These are phyloP conservation scores for Alopecurus myosuroides DNA, from an alignment of 176 grass and related monocot genomes.

Conservation along the genomic window DNA sequence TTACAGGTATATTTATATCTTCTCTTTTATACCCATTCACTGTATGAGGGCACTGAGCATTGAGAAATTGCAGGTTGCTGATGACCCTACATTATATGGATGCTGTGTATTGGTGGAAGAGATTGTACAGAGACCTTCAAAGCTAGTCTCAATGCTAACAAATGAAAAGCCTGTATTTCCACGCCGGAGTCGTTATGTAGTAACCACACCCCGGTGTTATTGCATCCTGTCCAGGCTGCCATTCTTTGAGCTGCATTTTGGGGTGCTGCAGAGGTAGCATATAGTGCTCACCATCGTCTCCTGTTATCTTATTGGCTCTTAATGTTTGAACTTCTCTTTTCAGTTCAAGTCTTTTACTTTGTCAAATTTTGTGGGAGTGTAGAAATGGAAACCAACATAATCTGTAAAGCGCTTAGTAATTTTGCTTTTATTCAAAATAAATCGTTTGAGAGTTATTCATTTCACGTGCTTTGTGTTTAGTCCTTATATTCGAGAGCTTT, in stretches of 20 bases:
- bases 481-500: not conserved
- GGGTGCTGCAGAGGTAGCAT: slow-evolving; percentile 79
- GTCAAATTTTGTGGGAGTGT: not conserved
- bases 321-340: not conserved
- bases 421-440: not conserved
- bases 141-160: slow-evolving; percentile 77
- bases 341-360: not conserved
- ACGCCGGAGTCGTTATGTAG: slow-evolving; percentile 71
- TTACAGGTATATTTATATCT: slow-evolving; percentile 66
- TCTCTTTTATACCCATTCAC: not conserved
- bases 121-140: slow-evolving; percentile 87
- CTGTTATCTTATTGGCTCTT: not conserved
- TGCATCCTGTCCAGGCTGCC: slow-evolving; percentile 95
- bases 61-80: slow-evolving; percentile 63
- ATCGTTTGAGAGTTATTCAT: not conserved
- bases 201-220: slow-evolving; percentile 90
- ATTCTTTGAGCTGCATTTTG: slow-evolving; percentile 97
- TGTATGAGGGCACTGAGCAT: slow-evolving; percentile 30
- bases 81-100: slow-evolving; percentile 94
- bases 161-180: slow-evolving; percentile 48
- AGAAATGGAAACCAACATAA: not conserved
- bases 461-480: not conserved
- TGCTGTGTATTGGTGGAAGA: slow-evolving; percentile 97
- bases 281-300: not conserved
- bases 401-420: not conserved